Conservation (phyloP, 129 eudicot genomes). For the Lonicera japonica region DNA sequence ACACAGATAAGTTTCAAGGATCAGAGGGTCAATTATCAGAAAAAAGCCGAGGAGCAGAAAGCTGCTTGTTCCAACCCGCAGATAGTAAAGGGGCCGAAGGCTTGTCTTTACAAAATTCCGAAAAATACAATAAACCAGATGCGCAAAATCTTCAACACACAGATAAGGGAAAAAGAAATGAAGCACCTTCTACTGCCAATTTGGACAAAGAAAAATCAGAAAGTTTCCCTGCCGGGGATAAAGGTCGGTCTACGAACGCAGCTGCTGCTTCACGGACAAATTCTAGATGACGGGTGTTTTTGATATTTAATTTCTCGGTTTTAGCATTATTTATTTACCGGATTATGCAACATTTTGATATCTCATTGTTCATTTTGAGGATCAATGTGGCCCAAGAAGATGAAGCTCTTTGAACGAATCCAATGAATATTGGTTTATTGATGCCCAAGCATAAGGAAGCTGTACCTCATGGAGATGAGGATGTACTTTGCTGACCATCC, state of each 20-base stretch:
- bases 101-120: constrained; percentile 19
- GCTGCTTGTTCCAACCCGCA: constrained; percentile 2
- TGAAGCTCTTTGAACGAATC: neutral
- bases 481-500: too few relatives aligned
- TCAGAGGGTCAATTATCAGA: constrained; percentile 31
- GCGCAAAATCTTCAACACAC: constrained; percentile 12
- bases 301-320: neutral
- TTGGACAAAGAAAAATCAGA: constrained; percentile 41
- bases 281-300: constrained; percentile 30
- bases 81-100: constrained; percentile 11
- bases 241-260: constrained; percentile 7
- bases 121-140: constrained; percentile 12
- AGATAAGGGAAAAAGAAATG: constrained; percentile 13
- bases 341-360: too few relatives aligned
- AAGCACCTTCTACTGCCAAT: constrained; percentile 11
- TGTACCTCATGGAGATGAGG: neutral
- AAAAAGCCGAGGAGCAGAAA: constrained; percentile 8
- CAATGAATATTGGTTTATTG: too few relatives aligned
- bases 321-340: too few relatives aligned
- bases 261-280: constrained; percentile 28
- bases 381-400: neutral
- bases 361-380: too few relatives aligned
- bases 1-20: constrained; percentile 25
- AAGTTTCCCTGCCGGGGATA: constrained; percentile 18
- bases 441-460: neutral